Percentiles rank a stretch among this genome's conserved stretches.
Conservation (phyloP, 768 basidiomycete genomes). For the Russula emetica region DNA sequence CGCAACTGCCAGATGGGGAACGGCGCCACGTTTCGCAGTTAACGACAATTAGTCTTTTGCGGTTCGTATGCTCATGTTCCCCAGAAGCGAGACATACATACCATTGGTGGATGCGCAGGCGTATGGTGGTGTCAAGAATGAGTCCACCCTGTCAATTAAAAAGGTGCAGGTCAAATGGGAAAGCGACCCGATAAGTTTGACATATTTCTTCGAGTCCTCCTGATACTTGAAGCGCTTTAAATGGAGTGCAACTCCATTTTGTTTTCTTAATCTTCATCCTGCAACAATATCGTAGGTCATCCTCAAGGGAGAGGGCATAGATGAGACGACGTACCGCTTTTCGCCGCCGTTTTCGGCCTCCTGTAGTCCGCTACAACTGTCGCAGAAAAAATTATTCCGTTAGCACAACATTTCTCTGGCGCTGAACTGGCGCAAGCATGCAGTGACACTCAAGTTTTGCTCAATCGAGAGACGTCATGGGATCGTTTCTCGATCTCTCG, state of each 20-base stretch:
- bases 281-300: constrained; percentile 1
- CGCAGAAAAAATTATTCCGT: too few species aligned
- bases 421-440: constrained; percentile 94
- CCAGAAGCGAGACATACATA: constrained; percentile 38
- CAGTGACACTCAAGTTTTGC: constrained; percentile 93
- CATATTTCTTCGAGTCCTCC: constrained; percentile 77
- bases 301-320: too few species aligned
- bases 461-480: too few species aligned
- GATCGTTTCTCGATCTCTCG: too few species aligned
- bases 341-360: too few species aligned
- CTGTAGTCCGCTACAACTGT: too few species aligned
- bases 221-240: constrained; percentile 99
- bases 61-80: neutral
- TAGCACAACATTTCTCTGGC: too few species aligned
- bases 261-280: constrained; percentile 99
- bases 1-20: constrained; percentile 59
- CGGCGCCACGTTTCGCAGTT: constrained; percentile 56
- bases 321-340: too few species aligned
- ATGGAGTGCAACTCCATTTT: too few species aligned
- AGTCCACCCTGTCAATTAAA: constrained; percentile 70
- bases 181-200: constrained; percentile 94
- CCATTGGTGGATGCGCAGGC: constrained; percentile 68
- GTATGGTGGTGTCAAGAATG: constrained; percentile 61
- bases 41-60: constrained; percentile 7
- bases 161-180: constrained; percentile 88